phyloP scores from a whole-genome alignment of 805 yeast species.

The Barnettozyma populi region DNA sequence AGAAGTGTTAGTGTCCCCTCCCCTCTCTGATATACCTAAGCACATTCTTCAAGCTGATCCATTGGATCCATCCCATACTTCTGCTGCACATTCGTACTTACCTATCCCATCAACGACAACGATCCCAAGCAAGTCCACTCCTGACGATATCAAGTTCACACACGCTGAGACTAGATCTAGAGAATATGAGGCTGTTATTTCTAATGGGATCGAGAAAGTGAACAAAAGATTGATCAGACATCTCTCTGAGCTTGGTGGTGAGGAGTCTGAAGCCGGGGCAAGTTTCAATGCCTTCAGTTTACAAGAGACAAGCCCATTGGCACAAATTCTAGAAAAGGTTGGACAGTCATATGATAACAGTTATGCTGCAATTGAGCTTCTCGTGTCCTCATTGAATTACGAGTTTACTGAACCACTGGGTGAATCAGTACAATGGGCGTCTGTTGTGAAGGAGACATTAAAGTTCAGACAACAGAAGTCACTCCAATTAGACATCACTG shows the following conservation, averaged over 20 bases:
- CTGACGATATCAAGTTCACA: slow-evolving; percentile 36
- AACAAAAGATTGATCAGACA: slow-evolving; percentile 48
- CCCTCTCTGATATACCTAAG: slow-evolving; percentile 47
- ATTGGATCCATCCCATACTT: slow-evolving; percentile 46
- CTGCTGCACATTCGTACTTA: slow-evolving; percentile 55
- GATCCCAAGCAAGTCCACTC: slow-evolving; percentile 22
- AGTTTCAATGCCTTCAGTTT: slow-evolving; percentile 54
- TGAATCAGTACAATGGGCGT: slow-evolving; percentile 63
- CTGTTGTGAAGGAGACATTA: slow-evolving; percentile 47
- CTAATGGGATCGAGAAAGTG: slow-evolving; percentile 47
- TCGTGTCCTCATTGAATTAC: slow-evolving; percentile 48
- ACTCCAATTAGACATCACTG: slow-evolving; percentile 39
- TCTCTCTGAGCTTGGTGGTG: slow-evolving; percentile 49
- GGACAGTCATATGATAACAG: slow-evolving; percentile 83
- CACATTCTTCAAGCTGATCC: slow-evolving; percentile 57
- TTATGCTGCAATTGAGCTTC: slow-evolving; percentile 44
- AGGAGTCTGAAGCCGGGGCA: slow-evolving; percentile 70
- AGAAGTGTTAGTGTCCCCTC: slow-evolving; percentile 62
- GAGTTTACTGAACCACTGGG: slow-evolving; percentile 65
- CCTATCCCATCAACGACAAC: slow-evolving; percentile 49
- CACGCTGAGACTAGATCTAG: slow-evolving; percentile 38
- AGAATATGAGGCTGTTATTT: slow-evolving; percentile 41
- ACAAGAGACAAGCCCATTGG: slow-evolving; percentile 38
- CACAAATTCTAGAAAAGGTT: slow-evolving; percentile 61
- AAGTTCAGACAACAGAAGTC: slow-evolving; percentile 50